Base-by-base conservation (phyloP, 257 asterid species). In the Pogostemon cablin region DNA sequence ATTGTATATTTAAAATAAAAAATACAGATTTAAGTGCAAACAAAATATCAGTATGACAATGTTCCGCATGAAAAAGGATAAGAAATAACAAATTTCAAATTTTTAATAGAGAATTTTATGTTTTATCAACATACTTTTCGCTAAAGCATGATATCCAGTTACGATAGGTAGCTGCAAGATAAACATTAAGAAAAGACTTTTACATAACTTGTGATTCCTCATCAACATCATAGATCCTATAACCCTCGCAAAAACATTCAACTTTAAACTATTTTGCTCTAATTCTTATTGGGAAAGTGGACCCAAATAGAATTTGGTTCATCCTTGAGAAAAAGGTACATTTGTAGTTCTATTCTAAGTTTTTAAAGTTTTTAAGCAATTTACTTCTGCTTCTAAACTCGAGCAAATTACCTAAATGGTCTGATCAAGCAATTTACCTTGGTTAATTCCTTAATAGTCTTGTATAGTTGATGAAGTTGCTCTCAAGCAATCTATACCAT, bases 131-230 rank as follows among this genome's bases (percentile, higher is more conserved):
- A 76, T 82, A 91, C 99, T 79, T 76, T 35, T 91, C 77, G 41
- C 84, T 96, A 34, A 67, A 87, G 68, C 72, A 76, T 63, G 98
- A 93, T 72, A 93, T 75, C 96, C 93, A 91, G 74, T 87, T 87
- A 38, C 91, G 91, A 79, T 93, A 87, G 62, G 99, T 96, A 62
- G 99, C 99, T 66, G 86, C 96, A 72, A 91, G 82, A 82, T 93
- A 93, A 44, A 91, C 88, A 80, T 82, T 93, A 25, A 87, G 74
- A 59, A 93, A 89, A 67, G 99, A 98, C 81, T 81, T 86, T 75
- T 79, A 85, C 6, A 93, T 84, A 57, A 72, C 73, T 64, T 84
- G 78, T n/a, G 85, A 42, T 57, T 82, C 83, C 65, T 68, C 86
- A 3, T 77, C 76, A 76, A 84, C 63, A 11, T 77, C 81, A 65